Base-by-base conservation (phyloP, 139 green algal species). In the Volvox reticuliferus region DNA sequence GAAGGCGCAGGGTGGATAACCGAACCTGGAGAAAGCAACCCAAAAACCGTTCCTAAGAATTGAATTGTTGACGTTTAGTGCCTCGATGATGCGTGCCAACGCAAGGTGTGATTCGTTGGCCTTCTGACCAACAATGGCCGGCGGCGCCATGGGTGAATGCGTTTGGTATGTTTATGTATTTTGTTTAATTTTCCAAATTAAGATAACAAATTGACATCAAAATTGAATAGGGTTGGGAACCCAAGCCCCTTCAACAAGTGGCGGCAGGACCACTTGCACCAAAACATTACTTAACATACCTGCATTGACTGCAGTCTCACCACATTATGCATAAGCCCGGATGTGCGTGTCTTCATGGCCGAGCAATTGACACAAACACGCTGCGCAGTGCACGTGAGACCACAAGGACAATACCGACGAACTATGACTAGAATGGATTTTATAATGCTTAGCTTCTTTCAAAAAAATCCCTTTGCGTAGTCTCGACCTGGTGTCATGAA, bases 101-200 rank as follows among this genome's bases (percentile, higher is more conserved):
- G 5, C 44, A 55, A 55, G 5, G 44, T 55, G 44, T 55, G 44
- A 5, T 55, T 55, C 44, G 5, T 55, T 55, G 44, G 44, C 44
- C 22, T 75, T 79, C 73, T 79, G 73, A 79, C 73, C 73, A 79
- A 55, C 2, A 36, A 79, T 32, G 75, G 75, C 32, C 75, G 75
- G 75, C 75, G 75, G 75, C 75, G 75, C 75, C 75, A 33, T 73
- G 65, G 65, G 65, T 28, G 21, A 30, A 28, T 30, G 2, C 2
- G 21, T 73, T 73, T 30, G 65, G 65, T 24, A 73, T 73, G 65
- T 2, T 73, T 24, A 2, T 35, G 2, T 32, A 79, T 35, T 20
- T 20, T 79, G 21, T 6, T 33, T 32, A 36, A 79, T 35, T 79
- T 20, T 35, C 28, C 26, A 79, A 18, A 20, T 2, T 12, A 79